These are phyloP conservation scores for Cryphonectria radicalis DNA, from an alignment of 2,329 filamentous ascomycete species.

Conservation along the genomic window DNA sequence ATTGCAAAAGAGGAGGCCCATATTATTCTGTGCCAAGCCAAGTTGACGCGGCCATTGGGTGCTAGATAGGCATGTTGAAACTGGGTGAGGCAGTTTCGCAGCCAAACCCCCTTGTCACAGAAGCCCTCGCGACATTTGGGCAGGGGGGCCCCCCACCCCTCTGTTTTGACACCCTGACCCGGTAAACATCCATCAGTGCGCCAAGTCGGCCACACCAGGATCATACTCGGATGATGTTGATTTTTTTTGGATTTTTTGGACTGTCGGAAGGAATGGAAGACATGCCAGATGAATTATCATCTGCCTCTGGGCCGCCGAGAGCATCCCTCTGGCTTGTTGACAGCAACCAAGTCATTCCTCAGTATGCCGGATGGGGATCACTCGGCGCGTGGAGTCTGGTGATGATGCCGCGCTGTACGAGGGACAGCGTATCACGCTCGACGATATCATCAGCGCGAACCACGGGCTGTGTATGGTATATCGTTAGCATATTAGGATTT, in stretches of 20 bases:
- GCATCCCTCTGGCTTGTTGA: background rate
- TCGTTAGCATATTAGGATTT: background rate
- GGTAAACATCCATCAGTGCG: background rate
- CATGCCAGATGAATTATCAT: background rate
- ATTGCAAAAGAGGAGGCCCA: background rate
- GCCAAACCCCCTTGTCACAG: constrained; percentile 11
- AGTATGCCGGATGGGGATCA: constrained; percentile 11
- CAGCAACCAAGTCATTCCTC: background rate
- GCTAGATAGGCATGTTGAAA: constrained; percentile 20
- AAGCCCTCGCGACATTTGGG: background rate
- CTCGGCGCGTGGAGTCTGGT: constrained; percentile 7
- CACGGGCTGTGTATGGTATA: constrained; percentile 5
- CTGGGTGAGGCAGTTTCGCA: constrained; percentile 13
- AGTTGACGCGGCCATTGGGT: background rate
- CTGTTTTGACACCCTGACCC: constrained; percentile 18
- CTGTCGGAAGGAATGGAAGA: background rate
- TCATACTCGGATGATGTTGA: background rate
- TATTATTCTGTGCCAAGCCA: background rate
- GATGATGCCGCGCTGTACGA: constrained; percentile 18
- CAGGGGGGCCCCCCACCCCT: background rate
- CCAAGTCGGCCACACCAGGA: background rate
- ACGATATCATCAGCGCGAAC: constrained; percentile 26
- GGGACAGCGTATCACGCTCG: constrained; percentile 21
- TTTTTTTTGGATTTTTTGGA: background rate
- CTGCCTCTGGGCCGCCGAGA: background rate